Conservation (phyloP, 805 yeast species). For the Candida coquimbonensis region DNA sequence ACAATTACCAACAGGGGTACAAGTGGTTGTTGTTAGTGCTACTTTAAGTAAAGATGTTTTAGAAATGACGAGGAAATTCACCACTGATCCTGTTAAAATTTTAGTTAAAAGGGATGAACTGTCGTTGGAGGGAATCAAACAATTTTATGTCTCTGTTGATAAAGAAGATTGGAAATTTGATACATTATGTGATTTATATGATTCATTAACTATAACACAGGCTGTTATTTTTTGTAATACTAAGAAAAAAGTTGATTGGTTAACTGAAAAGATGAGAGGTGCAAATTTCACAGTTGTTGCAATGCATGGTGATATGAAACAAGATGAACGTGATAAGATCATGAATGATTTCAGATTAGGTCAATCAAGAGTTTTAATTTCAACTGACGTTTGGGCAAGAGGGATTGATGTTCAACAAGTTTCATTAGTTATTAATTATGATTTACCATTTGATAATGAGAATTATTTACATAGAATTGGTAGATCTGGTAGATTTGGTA, state of each 20-base stretch:
- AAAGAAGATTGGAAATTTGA: slow-evolving; percentile 93
- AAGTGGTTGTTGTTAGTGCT: slow-evolving; percentile 92
- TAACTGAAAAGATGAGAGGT: slow-evolving; percentile 69
- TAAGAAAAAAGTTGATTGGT: slow-evolving; percentile 88
- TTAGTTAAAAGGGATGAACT: slow-evolving; percentile 92
- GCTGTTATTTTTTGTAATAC: slow-evolving; percentile 98
- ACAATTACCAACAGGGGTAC: slow-evolving; percentile 74
- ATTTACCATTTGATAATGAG: slow-evolving; percentile 86
- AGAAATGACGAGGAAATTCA: slow-evolving; percentile 87
- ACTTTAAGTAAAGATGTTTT: slow-evolving; percentile 89
- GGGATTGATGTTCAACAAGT: slow-evolving; percentile 99
- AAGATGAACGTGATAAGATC: slow-evolving; percentile 86
- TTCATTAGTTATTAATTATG: slow-evolving; percentile 91
- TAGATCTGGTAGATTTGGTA: slow-evolving; percentile 96
- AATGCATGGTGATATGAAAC: slow-evolving; percentile 97
- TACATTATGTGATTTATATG: slow-evolving; percentile 90
- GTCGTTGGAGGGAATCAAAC: slow-evolving; percentile 90
- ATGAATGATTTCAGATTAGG: slow-evolving; percentile 97
- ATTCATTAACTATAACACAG: slow-evolving; percentile 90
- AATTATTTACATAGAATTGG: slow-evolving; percentile 97
- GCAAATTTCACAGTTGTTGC: slow-evolving; percentile 88
- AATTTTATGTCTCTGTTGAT: slow-evolving; percentile 84
- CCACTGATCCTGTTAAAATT: slow-evolving; percentile 89
- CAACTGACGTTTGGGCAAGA: slow-evolving; percentile 97
- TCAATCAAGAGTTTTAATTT: slow-evolving; percentile 83